Percentiles rank a stretch among this genome's conserved stretches.
Evolutionary conservation across 2,329 filamentous ascomycete species (phyloP).

Genomic region (Hypoxylon sp.): DNA sequence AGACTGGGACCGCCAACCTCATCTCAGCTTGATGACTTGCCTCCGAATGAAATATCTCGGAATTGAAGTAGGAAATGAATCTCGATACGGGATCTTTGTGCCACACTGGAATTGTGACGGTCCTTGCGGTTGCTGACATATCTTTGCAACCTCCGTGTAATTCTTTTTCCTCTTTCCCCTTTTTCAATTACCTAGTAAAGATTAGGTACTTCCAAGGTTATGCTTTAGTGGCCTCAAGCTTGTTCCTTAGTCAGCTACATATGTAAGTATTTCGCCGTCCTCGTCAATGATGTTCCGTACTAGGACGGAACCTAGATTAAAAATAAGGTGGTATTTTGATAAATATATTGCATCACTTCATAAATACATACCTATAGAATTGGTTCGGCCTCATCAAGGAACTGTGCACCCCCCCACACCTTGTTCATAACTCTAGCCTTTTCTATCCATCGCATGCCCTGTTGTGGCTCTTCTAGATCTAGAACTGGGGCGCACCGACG

Average conservation of each 20-base stretch:
- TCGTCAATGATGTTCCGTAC: background rate
- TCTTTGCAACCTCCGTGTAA: background rate
- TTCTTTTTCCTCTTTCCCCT: slow-evolving; percentile 1
- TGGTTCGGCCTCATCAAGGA: slow-evolving; percentile 4
- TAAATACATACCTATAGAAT: background rate
- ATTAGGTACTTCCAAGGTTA: too few species aligned
- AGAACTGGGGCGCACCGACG: slow-evolving; percentile 5
- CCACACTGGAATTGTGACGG: slow-evolving; percentile 10
- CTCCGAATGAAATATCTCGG: background rate
- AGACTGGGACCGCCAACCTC: slow-evolving; percentile 27
- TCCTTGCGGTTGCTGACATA: slow-evolving; percentile 2
- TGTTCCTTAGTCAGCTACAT: slow-evolving; percentile 18
- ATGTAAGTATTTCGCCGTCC: background rate
- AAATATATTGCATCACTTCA: slow-evolving; percentile 39
- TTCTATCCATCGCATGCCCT: slow-evolving; percentile 15
- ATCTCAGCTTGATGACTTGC: background rate
- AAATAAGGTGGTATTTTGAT: slow-evolving; percentile 17
- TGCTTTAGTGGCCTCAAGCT: background rate
- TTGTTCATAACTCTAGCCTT: slow-evolving; percentile 21
- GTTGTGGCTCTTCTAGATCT: slow-evolving; percentile 9
- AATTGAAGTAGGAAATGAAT: slow-evolving; percentile 6
- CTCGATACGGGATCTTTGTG: slow-evolving; percentile 21
- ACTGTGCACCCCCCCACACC: slow-evolving; percentile 24
- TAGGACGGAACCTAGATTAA: slow-evolving; percentile 3
- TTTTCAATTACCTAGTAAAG: background rate